Percentiles rank a stretch among this genome's conserved stretches.
phyloP scores from a whole-genome alignment of 139 green algal species.

The Yamagishiella unicocca region DNA sequence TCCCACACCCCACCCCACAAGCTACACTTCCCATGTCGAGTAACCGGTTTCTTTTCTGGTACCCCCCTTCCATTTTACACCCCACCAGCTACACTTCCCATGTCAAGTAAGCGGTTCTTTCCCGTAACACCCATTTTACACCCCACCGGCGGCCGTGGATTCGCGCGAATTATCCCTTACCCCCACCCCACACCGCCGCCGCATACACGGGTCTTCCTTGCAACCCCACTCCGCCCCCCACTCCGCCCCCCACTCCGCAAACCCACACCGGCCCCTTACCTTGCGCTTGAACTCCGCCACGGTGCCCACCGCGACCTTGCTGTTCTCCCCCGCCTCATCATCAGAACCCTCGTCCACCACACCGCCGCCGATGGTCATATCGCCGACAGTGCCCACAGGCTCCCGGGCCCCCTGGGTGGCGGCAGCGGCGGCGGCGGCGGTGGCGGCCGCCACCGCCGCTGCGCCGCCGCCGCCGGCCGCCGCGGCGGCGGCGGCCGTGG shows the following conservation, averaged over 20 bases:
- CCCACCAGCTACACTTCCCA: too few relatives aligned
- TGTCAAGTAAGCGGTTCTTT: too few relatives aligned
- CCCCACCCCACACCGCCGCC: neutral
- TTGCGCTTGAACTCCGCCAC: slow-evolving; percentile 41
- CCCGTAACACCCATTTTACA: too few relatives aligned
- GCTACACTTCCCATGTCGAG: too few relatives aligned
- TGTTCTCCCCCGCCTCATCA: slow-evolving; percentile 30
- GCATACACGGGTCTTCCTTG: neutral
- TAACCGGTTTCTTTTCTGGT: too few relatives aligned
- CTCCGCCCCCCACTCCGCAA: neutral
- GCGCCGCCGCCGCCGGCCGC: neutral
- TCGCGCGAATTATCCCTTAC: neutral
- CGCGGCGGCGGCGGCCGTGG: neutral
- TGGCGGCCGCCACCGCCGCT: neutral
- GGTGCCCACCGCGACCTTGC: slow-evolving; percentile 31
- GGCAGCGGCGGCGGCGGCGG: neutral
- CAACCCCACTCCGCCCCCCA: neutral
- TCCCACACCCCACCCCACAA: too few relatives aligned
- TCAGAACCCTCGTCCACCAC: neutral
- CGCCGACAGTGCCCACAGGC: neutral
- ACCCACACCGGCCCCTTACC: neutral
- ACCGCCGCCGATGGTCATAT: slow-evolving; percentile 25
- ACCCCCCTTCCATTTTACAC: too few relatives aligned
- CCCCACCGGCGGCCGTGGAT: neutral
- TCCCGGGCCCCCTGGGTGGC: neutral